Evolutionary conservation across 1,284 basidiomycete genomes (phyloP), one percentile per base, ranked within the genome.

Genomic region (Tausonia pullulans): DNA sequence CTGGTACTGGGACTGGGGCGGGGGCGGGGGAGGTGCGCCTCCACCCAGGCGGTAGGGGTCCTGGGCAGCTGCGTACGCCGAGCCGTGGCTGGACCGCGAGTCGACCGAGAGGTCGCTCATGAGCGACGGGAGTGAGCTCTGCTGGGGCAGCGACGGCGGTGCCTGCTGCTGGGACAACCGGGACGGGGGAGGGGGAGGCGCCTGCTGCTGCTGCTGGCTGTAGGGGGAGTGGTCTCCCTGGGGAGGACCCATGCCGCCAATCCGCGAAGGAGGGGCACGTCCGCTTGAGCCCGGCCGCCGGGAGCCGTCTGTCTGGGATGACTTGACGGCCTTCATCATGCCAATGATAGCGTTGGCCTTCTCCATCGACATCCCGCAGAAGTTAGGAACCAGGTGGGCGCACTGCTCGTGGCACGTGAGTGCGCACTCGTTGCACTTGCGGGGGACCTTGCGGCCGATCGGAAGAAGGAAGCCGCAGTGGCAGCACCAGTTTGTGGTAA

Each of bases 281-380:
- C 10, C 52, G 57, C 40, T 41, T 45, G 58, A 58, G 39, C 27
- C 27, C 27, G 27, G 27, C 27, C 27, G 27, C 27, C 27, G 27
- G 27, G 27, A 27, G 27, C 27, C 27, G 27, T 27, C 27, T 27
- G 65, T 58, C 68, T 77, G 75, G 40, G 74, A 75, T 76, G 82
- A 70, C 73, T 84, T 90, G 73, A 84, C 93, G 66, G 81, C 80
- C 70, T 82, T 88, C 80, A 92, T 87, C 75, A 95, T 88, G 67
- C 87, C 86, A 63, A 98, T 82, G 41, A 99, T 81, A 72, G 88
- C 86, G 75, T 98, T 98, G 52, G 96, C 96, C 67, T 91, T 96
- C 77, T 97, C 96, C 95, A 98, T 98, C 39, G 92, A 93, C 95
- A 99, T 98, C 60, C 96, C 96, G 73, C 96, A 99, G 77, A 99